These are phyloP conservation scores for Lablab purpureus DNA, from an alignment of 306 rosid genomes.

Conservation along the genomic window DNA sequence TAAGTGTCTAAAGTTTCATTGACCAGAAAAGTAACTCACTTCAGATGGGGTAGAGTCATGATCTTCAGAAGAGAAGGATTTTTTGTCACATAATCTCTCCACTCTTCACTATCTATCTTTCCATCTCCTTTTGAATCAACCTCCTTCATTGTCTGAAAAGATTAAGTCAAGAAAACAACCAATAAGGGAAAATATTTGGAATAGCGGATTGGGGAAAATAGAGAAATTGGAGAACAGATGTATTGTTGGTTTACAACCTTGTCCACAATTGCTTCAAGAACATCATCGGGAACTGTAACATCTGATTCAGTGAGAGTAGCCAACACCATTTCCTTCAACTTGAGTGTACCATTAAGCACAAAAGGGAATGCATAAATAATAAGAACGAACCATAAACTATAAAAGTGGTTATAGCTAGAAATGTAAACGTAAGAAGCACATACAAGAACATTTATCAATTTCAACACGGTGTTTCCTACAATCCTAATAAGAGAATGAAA, in stretches of 20 bases:
- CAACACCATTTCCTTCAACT: slow-evolving; percentile 84
- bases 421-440: not conserved
- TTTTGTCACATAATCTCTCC: slow-evolving; percentile 64
- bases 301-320: slow-evolving; percentile 74
- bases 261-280: slow-evolving; percentile 63
- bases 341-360: slow-evolving; percentile 28
- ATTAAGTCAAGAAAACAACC: slow-evolving; percentile 11
- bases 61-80: slow-evolving; percentile 72
- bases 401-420: not conserved
- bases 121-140: slow-evolving; percentile 78
- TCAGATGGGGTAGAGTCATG: slow-evolving; percentile 75
- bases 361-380: not conserved
- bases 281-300: slow-evolving; percentile 58
- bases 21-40: slow-evolving; percentile 54
- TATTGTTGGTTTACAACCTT: slow-evolving; percentile 55
- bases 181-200: not conserved
- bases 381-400: slow-evolving; percentile 12
- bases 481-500: slow-evolving; percentile 4
- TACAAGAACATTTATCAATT: not conserved
- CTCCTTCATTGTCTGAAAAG: slow-evolving; percentile 62
- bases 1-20: not conserved
- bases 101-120: slow-evolving; percentile 72
- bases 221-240: slow-evolving; percentile 17
- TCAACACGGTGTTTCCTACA: not conserved
- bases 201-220: not conserved